Evolutionary conservation across 257 asterid genomes (phyloP), one percentile per base, ranked within the genome.

Genomic region (Striga asiatica): DNA sequence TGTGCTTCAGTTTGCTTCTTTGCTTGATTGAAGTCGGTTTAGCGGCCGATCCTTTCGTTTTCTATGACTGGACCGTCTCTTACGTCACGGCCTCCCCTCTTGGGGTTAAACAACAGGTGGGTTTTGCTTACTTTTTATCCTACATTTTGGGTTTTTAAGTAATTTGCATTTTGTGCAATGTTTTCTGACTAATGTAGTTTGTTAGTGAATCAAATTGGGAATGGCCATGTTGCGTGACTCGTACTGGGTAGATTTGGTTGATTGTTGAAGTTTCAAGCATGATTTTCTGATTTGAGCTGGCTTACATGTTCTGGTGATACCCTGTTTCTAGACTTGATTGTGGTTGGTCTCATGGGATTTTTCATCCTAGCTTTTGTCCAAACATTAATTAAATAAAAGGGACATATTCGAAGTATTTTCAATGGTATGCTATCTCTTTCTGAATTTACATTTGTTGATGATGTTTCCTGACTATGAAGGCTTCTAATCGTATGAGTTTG

Each of bases 31-130:
- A 64, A 45, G 35, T 68, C 61, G 59, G 68, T 60, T 76, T 79
- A 14, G 92, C 81, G 1, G 79, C 51, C 54, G 95, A 89, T 62
- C 95, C 97, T 16, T 89, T 64, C 62, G 83, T 76, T 25, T 76
- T 61, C 76, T 81, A 74, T 54, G 95, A 85, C 66, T 85, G 94
- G 97, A 81, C 94, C 23, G 77, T 85, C 62, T 82, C 95, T 46
- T 89, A 85, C 73, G 35, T 83, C 69, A 68, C 88, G 24, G 94
- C 94, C 28, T 64, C 94, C 54, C 97, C 93, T 70, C 95, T 89
- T 18, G 97, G 97, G 51, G 71, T 79, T 47, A 81, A 57, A 54
- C 95, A 85, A 58, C 83, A 85, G 95, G 97, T 84, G 53, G 56
- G 57, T 56, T 32, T 24, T 13, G 5, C 24, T 37, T 14, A 1